These are phyloP conservation scores for Vitis riparia DNA, from an alignment of 164 flowering plant genomes.

Conservation along the genomic window DNA sequence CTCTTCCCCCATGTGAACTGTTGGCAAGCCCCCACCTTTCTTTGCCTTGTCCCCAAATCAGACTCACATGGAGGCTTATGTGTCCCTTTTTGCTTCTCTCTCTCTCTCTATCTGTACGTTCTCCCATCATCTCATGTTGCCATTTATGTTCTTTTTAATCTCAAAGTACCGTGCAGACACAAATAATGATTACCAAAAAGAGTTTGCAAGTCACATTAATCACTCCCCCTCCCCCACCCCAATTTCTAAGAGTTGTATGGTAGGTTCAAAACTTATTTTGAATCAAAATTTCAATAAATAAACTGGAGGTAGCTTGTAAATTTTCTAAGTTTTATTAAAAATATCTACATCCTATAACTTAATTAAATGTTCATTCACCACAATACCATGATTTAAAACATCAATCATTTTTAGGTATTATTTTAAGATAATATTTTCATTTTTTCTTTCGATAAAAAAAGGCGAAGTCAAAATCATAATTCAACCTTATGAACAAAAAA, in stretches of 20 bases:
- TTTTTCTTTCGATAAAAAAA: too few relatives aligned
- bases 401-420: too few relatives aligned
- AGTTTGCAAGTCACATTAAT: slow-evolving; percentile 6
- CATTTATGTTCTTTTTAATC: slow-evolving; percentile 3
- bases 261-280: not conserved
- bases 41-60: slow-evolving; percentile 53
- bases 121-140: slow-evolving; percentile 8
- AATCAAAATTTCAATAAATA: too few relatives aligned
- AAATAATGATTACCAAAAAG: slow-evolving; percentile 19
- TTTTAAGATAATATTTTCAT: too few relatives aligned
- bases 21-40: slow-evolving; percentile 39
- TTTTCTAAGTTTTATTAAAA: too few relatives aligned
- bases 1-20: slow-evolving; percentile 45
- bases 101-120: not conserved
- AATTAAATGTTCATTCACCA: too few relatives aligned
- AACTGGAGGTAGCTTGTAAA: too few relatives aligned
- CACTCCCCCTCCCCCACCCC: too few relatives aligned
- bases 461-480: too few relatives aligned
- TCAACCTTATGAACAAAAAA: too few relatives aligned
- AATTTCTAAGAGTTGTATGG: not conserved
- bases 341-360: too few relatives aligned
- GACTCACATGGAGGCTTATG: slow-evolving; percentile 40
- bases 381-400: too few relatives aligned
- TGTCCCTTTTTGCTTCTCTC: slow-evolving; percentile 6
- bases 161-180: slow-evolving; percentile 10